Evolutionary conservation across 441 rosid species (phyloP).

Genomic region (Biscutella auriculata): DNA sequence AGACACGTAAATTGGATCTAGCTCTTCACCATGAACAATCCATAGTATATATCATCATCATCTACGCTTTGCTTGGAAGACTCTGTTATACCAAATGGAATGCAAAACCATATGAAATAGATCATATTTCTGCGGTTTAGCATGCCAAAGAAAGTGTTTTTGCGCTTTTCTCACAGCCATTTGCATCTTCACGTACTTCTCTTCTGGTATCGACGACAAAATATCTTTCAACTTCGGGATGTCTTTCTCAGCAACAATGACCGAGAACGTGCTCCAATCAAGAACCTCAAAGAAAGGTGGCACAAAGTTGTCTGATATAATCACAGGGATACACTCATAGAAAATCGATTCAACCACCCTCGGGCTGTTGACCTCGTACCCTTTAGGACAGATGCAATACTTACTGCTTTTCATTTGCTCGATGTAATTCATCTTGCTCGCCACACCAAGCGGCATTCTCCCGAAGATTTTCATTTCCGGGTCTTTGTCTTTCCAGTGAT

Average conservation of each 20-base stretch:
- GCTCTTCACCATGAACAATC: neutral
- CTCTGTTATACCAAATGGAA: slow-evolving; percentile 80
- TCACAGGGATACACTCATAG: slow-evolving; percentile 82
- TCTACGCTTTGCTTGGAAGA: slow-evolving; percentile 61
- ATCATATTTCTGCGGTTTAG: slow-evolving; percentile 68
- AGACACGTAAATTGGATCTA: neutral
- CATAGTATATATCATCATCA: neutral
- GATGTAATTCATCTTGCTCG: slow-evolving; percentile 84
- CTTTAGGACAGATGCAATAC: slow-evolving; percentile 82
- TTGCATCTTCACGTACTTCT: slow-evolving; percentile 57
- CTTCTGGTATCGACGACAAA: slow-evolving; percentile 45
- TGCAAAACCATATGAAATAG: slow-evolving; percentile 85
- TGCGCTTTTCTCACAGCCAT: slow-evolving; percentile 61
- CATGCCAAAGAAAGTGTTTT: slow-evolving; percentile 80
- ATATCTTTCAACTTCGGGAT: slow-evolving; percentile 62
- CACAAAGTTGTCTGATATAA: slow-evolving; percentile 74
- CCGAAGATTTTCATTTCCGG: slow-evolving; percentile 66
- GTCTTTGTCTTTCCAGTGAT: slow-evolving; percentile 79
- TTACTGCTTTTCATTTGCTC: slow-evolving; percentile 84
- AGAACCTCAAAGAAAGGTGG: slow-evolving; percentile 82
- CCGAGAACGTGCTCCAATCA: slow-evolving; percentile 59
- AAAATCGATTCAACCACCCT: slow-evolving; percentile 74
- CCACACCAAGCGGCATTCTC: slow-evolving; percentile 75
- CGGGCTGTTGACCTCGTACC: slow-evolving; percentile 84
- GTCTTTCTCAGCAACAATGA: slow-evolving; percentile 69